Percentiles rank a stretch among this genome's conserved stretches.
phyloP scores from a whole-genome alignment of 305 asterid genomes.

The Ajuga reptans region DNA sequence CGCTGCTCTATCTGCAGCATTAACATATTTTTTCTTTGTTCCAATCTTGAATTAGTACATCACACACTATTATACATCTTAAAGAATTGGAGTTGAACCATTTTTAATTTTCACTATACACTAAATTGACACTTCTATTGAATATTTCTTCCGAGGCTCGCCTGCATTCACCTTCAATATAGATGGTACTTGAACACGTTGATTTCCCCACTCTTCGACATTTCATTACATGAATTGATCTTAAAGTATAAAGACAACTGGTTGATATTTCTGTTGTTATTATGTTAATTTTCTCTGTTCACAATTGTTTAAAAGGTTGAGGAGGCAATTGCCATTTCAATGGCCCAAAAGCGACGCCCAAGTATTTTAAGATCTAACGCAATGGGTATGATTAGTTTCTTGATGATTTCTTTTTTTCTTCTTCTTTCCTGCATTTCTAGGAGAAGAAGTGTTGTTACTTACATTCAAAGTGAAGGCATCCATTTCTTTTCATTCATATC shows the following conservation, averaged over 20 bases:
- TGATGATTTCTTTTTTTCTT: background rate
- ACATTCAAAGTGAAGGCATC: background rate
- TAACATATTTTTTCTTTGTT: background rate
- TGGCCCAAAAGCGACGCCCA: constrained; percentile 60
- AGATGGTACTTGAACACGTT: too few relatives aligned
- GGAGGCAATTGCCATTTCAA: constrained; percentile 60
- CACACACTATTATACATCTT: background rate
- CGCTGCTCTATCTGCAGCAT: background rate
- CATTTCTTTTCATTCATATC: background rate
- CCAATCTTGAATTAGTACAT: background rate
- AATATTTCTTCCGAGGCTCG: too few relatives aligned
- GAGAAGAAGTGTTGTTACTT: background rate
- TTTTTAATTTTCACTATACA: background rate
- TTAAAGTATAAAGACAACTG: background rate
- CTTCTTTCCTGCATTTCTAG: background rate
- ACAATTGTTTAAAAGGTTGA: constrained; percentile 39
- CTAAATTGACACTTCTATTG: too few relatives aligned
- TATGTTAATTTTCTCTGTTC: background rate
- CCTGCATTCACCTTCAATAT: too few relatives aligned
- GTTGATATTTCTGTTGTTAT: background rate
- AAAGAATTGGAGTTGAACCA: background rate
- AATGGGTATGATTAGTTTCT: constrained; percentile 26
- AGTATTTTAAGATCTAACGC: constrained; percentile 29
- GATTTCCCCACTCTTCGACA: background rate
- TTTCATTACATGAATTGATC: background rate